Evolutionary conservation across 106 monocot genomes (phyloP).

Genomic region (Posidonia australis): DNA sequence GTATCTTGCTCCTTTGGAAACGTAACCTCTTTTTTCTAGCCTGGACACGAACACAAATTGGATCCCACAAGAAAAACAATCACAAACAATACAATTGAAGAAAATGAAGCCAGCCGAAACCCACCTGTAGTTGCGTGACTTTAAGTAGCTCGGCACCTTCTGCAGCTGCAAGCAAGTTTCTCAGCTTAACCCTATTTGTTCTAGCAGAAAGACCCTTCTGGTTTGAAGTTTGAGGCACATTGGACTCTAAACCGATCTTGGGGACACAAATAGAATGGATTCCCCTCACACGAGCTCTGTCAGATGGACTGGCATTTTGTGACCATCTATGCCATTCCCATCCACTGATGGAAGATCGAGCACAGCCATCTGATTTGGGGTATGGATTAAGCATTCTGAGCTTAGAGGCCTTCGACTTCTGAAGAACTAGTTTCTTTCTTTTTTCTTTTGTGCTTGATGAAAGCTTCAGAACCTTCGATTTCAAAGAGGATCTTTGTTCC

Average conservation of each 20-base stretch:
- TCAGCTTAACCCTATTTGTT: conserved; percentile 82
- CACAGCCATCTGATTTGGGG: conserved; percentile 75
- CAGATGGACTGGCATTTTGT: conserved; percentile 55
- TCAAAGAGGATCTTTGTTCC: conserved; percentile 6
- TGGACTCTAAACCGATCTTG: conserved; percentile 12
- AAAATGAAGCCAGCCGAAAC: background rate
- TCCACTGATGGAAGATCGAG: conserved; percentile 75
- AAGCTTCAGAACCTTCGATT: conserved; percentile 22
- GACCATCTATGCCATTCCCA: conserved; percentile 97
- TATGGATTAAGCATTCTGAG: conserved; percentile 26
- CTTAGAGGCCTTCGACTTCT: conserved; percentile 23
- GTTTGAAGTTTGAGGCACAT: conserved; percentile 26
- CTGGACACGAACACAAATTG: conserved; percentile 24
- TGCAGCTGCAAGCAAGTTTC: conserved; percentile 80
- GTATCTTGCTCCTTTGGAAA: conserved; percentile 98
- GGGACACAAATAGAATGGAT: conserved; percentile 4
- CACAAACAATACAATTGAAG: background rate
- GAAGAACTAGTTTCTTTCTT: conserved; percentile 11
- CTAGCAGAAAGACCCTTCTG: conserved; percentile 78
- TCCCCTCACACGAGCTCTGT: conserved; percentile 54
- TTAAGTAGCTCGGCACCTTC: conserved; percentile 88
- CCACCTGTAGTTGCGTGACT: conserved; percentile 72
- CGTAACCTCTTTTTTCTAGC: conserved; percentile 78
- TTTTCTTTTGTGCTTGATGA: conserved; percentile 17
- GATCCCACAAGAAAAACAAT: background rate